Base-by-base conservation (phyloP, 2,329 filamentous ascomycete genomes). In the Cladosporium sp. region DNA sequence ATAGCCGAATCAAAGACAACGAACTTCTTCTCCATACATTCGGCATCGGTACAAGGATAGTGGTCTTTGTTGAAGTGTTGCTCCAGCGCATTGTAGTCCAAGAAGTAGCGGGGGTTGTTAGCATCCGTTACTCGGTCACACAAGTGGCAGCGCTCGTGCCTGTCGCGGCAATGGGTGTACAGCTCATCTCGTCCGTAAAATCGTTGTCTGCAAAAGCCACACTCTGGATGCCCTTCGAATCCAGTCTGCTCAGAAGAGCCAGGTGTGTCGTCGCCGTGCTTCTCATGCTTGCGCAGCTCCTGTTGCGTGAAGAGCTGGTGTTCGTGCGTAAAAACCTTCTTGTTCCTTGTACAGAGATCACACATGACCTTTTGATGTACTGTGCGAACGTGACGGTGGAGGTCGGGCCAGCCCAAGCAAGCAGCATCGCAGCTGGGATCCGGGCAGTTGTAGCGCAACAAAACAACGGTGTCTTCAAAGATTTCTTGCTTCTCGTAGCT, bases 311-410 rank as follows among this genome's bases (percentile, higher is more conserved):
- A 97, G 1, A 99, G 78, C 56, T 95, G 89, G 66, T 99, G 93
- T 70, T 99, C 93, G 70, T 99, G 93, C 1, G 93, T 96, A 62
- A 99, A 99, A 29, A 96, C 90, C 65, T 96, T 96, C 72, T 99
- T 99, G 74, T 96, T 91, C 54, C 90, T 78, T 6, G 91, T 88
- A 70, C 91, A 96, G 9, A 96, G 77, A 68, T 96, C 89, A 69
- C 82, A 95, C 85, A 95, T 91, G 66, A 88, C 85, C 72, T 92
- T 95, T 57, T 85, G 79, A 73, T 99, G 93, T 52, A 80, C 80
- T 47, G 76, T 82, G 64, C 86, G 87, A 51, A 96, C 92, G 75
- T 99, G 87, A 37, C 84, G 78, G 67, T 90, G 85, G 50, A 91
- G 70, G 62, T 89, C 85, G 13, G 85, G 85, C 86, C 86, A 90